These are phyloP conservation scores for Vitis hybrid DNA, from an alignment of 177 flowering plant genomes.

Conservation along the genomic window DNA sequence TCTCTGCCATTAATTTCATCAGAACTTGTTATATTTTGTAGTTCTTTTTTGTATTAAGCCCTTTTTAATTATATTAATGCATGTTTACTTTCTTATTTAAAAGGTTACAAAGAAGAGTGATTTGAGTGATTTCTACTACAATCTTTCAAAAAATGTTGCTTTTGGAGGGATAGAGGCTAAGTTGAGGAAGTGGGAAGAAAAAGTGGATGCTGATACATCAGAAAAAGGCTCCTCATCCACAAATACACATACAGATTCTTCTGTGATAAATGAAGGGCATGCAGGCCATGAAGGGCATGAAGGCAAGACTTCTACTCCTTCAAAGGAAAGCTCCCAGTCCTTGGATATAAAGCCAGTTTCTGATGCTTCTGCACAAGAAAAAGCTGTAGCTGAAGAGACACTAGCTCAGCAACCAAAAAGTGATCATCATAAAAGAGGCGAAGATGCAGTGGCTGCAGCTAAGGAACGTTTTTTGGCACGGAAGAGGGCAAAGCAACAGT, in stretches of 20 bases:
- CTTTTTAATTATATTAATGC: not conserved
- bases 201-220: slow-evolving; percentile 14
- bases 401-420: slow-evolving; percentile 30
- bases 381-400: slow-evolving; percentile 20
- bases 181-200: slow-evolving; percentile 13
- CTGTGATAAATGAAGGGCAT: slow-evolving; percentile 9
- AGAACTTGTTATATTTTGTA: not conserved
- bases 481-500: slow-evolving; percentile 55
- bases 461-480: slow-evolving; percentile 75
- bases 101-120: slow-evolving; percentile 89
- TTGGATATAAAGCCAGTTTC: slow-evolving; percentile 18
- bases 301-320: slow-evolving; percentile 6
- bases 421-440: slow-evolving; percentile 57
- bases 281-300: slow-evolving; percentile 5
- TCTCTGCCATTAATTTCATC: not conserved
- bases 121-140: slow-evolving; percentile 80
- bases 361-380: slow-evolving; percentile 19
- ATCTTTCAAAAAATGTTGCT: slow-evolving; percentile 76
- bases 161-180: slow-evolving; percentile 51
- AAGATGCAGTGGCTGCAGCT: slow-evolving; percentile 71
- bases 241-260: slow-evolving; percentile 7
- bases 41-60: not conserved
- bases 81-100: slow-evolving; percentile 1
- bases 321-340: slow-evolving; percentile 16
- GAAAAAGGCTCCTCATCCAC: slow-evolving; percentile 11